These are phyloP conservation scores for Cenchrus americanus DNA, from an alignment of 176 grass and related monocot genomes.

Conservation along the genomic window DNA sequence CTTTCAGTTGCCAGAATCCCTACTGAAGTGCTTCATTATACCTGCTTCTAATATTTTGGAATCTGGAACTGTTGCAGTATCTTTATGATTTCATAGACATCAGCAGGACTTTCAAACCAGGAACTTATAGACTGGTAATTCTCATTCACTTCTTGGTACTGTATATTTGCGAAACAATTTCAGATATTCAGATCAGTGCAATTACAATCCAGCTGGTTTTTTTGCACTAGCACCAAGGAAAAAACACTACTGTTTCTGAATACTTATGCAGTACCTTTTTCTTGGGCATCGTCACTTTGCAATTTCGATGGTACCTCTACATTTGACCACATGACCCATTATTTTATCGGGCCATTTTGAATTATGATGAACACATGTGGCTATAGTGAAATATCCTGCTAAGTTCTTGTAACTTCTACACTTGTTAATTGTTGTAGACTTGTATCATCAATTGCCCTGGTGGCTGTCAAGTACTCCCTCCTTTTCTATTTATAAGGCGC, in stretches of 20 bases:
- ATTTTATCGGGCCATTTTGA: neutral
- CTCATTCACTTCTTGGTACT: constrained; percentile 17
- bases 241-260: neutral
- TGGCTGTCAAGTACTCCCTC: neutral
- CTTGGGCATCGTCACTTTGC: neutral
- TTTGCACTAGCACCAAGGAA: neutral
- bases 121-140: constrained; percentile 93
- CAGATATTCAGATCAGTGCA: constrained; percentile 8
- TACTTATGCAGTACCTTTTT: neutral
- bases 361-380: constrained; percentile 5
- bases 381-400: neutral
- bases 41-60: constrained; percentile 34
- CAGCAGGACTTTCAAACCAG: constrained; percentile 86
- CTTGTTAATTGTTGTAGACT: neutral
- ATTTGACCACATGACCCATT: neutral
- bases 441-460: neutral
- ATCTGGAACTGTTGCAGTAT: constrained; percentile 57
- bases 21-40: constrained; percentile 28
- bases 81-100: constrained; percentile 96
- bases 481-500: too few species aligned
- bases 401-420: neutral
- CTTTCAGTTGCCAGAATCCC: constrained; percentile 33
- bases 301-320: neutral
- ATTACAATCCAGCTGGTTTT: constrained; percentile 11
- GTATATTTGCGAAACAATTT: constrained; percentile 32